These are phyloP conservation scores for Penicillium soppii DNA, from an alignment of 495 filamentous ascomycete genomes.

Conservation along the genomic window DNA sequence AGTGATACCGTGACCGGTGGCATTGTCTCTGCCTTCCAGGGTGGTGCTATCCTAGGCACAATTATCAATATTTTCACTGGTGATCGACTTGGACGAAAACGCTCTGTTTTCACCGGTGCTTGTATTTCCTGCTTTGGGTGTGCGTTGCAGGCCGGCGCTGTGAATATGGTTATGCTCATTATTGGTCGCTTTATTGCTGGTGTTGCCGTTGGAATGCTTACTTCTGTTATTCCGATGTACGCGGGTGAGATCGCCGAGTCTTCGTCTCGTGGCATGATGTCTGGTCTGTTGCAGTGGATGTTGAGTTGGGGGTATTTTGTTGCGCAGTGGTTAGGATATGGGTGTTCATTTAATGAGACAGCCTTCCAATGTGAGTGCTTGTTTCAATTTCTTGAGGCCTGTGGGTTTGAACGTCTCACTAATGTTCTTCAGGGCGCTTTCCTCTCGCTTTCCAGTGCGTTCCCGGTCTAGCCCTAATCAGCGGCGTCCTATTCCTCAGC, in stretches of 20 bases:
- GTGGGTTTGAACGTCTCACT: constrained; percentile 12
- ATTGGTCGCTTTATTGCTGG: constrained; percentile 47
- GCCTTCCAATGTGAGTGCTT: constrained; percentile 38
- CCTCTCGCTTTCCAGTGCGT: constrained; percentile 53
- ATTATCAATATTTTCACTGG: constrained; percentile 41
- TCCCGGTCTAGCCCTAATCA: constrained; percentile 42
- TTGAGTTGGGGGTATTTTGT: constrained; percentile 44
- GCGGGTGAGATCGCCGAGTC: constrained; percentile 28
- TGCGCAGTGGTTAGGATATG: constrained; percentile 50
- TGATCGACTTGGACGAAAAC: constrained; percentile 42
- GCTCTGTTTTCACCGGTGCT: constrained; percentile 43
- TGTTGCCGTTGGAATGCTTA: constrained; percentile 46
- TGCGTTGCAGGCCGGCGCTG: constrained; percentile 44
- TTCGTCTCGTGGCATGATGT: constrained; percentile 17
- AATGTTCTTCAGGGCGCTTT: constrained; percentile 36
- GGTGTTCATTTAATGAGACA: constrained; percentile 42
- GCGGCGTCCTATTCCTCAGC: constrained; percentile 57
- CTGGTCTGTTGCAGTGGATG: constrained; percentile 37
- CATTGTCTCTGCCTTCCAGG: constrained; percentile 49
- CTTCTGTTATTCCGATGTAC: constrained; percentile 45
- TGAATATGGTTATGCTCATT: constrained; percentile 49
- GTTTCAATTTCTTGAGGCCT: background rate
- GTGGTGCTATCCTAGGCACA: constrained; percentile 44
- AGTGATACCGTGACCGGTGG: constrained; percentile 41
- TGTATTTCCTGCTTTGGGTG: constrained; percentile 42